Base-by-base conservation (phyloP, 2,329 filamentous ascomycete genomes). In the Colletotrichum eleusines region DNA sequence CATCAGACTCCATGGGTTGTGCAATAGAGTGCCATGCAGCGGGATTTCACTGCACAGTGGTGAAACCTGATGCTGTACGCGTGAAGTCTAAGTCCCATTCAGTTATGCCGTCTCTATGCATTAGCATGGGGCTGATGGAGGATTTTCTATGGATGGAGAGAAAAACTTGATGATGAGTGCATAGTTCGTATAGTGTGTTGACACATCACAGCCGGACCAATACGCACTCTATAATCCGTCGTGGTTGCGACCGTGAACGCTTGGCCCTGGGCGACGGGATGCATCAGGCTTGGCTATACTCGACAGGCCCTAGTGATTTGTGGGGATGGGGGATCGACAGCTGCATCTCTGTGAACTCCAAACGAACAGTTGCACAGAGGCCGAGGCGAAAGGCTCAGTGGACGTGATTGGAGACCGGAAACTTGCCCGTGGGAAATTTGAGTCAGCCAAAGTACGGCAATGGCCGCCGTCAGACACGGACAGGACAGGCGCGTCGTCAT, bases 391-490 rank as follows among this genome's bases (percentile, higher is more conserved):
- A 18, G 12, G 38, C 58, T 33, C 58, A 18, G 23, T 53, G 14
- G 38, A 35, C 35, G 23, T 18, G 28, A 12, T 51, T 44, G 33
- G 51, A 54, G 23, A 33, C 48, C 57, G 44, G 31, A 44, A 38
- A 53, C 31, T 35, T 67, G 50, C 38, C 57, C 51, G 28, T 67
- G 42, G 57, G 31, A 54, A 63, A 63, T 26, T 46, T 26, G 40
- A 31, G 33, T 46, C 31, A 67, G 68, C 42, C 44, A 57, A 58
- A 48, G 68, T 28, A 38, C 63, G 51, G 51, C 54, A 67, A 26
- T 26, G 63, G 48, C 67, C 50, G 63, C 67, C 18, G 16, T 67
- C 63, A 53, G 58, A 63, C 38, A 54, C 42, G n/a, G 35, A 61
- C 67, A 33, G 31, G 31, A n/a, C 31, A 58, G 46, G 63, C 50